Base-by-base conservation (phyloP, 805 yeast genomes). In the Yamadazyma kitorensis region DNA sequence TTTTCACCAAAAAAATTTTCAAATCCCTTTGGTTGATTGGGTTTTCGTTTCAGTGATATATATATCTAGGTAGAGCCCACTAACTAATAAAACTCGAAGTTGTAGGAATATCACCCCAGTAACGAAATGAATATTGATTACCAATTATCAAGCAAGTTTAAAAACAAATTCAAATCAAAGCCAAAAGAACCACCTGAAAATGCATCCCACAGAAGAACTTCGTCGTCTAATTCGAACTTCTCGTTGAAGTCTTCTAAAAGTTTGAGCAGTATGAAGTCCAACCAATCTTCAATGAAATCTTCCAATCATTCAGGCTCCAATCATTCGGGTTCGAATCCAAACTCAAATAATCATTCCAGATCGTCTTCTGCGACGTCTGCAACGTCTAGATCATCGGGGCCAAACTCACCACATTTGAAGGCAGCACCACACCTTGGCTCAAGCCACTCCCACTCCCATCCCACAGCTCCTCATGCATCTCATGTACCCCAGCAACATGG, bases 351-450 rank as follows among this genome's bases (percentile, higher is more conserved):
- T 17, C 46, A 42, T 31, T 42, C 46, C 3, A 33, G 46, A 22
- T 35, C 45, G 6, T 36, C 41, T 4, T 42, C 46, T 9, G 18
- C 32, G 2, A 42, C 30, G 12, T 42, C 46, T 11, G 34, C 24
- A 24, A 34, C 41, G n/a, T 37, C 45, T 4, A 37, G 31, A 24
- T 29, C 36, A 17, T 29, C 38, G 20, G 14, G 7, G 22, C 10
- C 22, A 10, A 23, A 23, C 10, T 23, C 25, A 23, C 12, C n/a
- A n/a, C n/a, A n/a, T n/a, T n/a, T n/a, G n/a, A n/a, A n/a, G n/a
- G n/a, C n/a, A n/a, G n/a, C n/a, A n/a, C 23, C 11, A 8, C 8
- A 20, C 23, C 8, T 8, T 8, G 18, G 28, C 6, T 7, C 9
- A 6, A 7, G 9, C 6, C 16, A 14, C n/a, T 7, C 18, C 14